Percentiles rank a stretch among this genome's conserved stretches.
These are phyloP conservation scores for Erodium maritimum DNA, from an alignment of 345 rosid species.

Conservation along the genomic window DNA sequence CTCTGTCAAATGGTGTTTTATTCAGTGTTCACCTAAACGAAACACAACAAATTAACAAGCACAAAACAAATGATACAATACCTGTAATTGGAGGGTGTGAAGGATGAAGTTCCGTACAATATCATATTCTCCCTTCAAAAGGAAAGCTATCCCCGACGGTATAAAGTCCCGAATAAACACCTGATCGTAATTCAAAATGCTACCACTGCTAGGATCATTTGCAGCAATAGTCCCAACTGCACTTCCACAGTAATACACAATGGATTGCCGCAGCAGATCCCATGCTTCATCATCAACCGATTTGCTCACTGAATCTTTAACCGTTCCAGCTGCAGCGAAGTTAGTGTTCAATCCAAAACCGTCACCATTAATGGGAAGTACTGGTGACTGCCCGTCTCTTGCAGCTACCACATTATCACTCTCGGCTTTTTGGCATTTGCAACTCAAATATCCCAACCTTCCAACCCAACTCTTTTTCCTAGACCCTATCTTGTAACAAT, in stretches of 20 bases:
- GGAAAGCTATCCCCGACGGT: conserved; percentile 89
- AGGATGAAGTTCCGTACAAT: conserved; percentile 83
- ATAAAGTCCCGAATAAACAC: conserved; percentile 91
- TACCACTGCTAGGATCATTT: conserved; percentile 58
- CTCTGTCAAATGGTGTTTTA: conserved; percentile 30
- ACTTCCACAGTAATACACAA: conserved; percentile 73
- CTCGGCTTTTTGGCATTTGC: conserved; percentile 48
- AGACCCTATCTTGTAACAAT: conserved; percentile 8
- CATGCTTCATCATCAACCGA: conserved; percentile 82
- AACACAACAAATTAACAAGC: background rate
- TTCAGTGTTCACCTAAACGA: background rate
- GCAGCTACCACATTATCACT: conserved; percentile 21
- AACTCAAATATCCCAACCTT: conserved; percentile 18
- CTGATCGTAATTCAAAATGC: conserved; percentile 72
- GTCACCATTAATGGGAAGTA: conserved; percentile 29
- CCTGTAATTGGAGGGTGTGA: conserved; percentile 93
- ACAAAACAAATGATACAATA: conserved; percentile 12
- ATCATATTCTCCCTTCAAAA: conserved; percentile 84
- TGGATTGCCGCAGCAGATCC: conserved; percentile 56
- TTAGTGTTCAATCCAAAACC: conserved; percentile 20
- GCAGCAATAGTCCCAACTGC: conserved; percentile 95
- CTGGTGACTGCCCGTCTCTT: conserved; percentile 17
- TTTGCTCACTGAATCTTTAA: conserved; percentile 14
- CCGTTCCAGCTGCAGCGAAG: conserved; percentile 14
- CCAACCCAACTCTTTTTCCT: conserved; percentile 2